phyloP scores from a whole-genome alignment of 1,139 yeast genomes.

The Blastobotrys capitulatus region DNA sequence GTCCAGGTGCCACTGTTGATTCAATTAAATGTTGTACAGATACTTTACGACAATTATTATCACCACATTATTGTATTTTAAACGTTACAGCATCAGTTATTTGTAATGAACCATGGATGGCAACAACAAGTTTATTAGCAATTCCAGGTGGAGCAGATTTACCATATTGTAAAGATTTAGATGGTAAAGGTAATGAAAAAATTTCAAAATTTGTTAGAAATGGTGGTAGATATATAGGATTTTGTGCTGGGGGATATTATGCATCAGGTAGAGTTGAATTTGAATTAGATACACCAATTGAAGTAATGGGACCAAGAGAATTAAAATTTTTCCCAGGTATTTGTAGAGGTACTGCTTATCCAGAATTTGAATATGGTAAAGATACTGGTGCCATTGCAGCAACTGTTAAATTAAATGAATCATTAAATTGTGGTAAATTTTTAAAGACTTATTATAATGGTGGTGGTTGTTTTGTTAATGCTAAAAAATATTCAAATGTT shows the following conservation, averaged over 20 bases:
- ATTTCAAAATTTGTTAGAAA: slow-evolving; percentile 61
- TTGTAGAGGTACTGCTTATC: slow-evolving; percentile 73
- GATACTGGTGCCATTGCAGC: slow-evolving; percentile 72
- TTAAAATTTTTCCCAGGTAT: slow-evolving; percentile 75
- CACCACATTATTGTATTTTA: slow-evolving; percentile 84
- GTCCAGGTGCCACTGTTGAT: slow-evolving; percentile 81
- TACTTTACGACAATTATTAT: slow-evolving; percentile 64
- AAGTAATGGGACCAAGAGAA: slow-evolving; percentile 82
- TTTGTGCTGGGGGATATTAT: slow-evolving; percentile 96
- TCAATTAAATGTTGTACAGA: slow-evolving; percentile 81
- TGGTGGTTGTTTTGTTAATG: slow-evolving; percentile 80
- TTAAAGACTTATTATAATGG: slow-evolving; percentile 67
- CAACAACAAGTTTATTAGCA: slow-evolving; percentile 71
- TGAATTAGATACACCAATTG: slow-evolving; percentile 67
- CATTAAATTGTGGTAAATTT: slow-evolving; percentile 13
- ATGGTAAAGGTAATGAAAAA: slow-evolving; percentile 59
- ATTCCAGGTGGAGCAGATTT: slow-evolving; percentile 97
- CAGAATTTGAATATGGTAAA: slow-evolving; percentile 73
- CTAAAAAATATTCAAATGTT: slow-evolving; percentile 47
- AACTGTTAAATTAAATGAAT: slow-evolving; percentile 38
- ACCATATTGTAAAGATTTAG: slow-evolving; percentile 67
- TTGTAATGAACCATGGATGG: slow-evolving; percentile 80
- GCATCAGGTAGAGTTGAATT: slow-evolving; percentile 76
- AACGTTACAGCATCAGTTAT: slow-evolving; percentile 61
- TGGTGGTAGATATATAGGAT: slow-evolving; percentile 82